phyloP scores from a whole-genome alignment of 805 yeast species.

The Scheffersomyces lignosus region DNA sequence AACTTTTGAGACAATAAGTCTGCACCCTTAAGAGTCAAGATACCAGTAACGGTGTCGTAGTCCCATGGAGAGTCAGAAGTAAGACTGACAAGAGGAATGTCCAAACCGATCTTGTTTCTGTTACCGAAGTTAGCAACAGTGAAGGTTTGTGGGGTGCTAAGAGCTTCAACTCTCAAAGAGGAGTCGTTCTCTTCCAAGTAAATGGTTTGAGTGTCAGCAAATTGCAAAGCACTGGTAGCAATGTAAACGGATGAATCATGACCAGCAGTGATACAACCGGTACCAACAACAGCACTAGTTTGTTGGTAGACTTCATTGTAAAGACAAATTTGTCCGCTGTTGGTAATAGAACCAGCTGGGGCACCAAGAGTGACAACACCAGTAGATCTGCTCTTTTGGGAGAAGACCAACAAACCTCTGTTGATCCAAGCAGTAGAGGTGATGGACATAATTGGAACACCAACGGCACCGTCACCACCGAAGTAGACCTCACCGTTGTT shows the following conservation, averaged over 20 bases:
- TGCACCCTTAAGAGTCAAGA: conserved; percentile 16
- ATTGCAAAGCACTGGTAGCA: conserved; percentile 4
- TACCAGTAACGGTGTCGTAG: conserved; percentile 14
- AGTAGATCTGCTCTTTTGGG: conserved; percentile 18
- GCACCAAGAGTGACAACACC: conserved; percentile 19
- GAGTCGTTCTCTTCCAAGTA: conserved; percentile 9
- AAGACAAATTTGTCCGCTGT: conserved; percentile 21
- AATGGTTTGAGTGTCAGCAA: conserved; percentile 10
- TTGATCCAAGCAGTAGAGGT: conserved; percentile 11
- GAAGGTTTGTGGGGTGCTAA: conserved; percentile 16
- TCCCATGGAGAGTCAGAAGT: conserved; percentile 1
- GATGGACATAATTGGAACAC: conserved; percentile 10
- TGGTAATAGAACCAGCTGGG: conserved; percentile 8
- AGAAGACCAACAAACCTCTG: conserved; percentile 21
- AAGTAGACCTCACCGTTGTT: conserved; percentile 11
- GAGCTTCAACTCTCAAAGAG: conserved; percentile 14
- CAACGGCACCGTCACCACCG: conserved; percentile 9
- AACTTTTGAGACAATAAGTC: conserved; percentile 6
- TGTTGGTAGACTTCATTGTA: conserved; percentile 21
- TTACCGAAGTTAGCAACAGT: conserved; percentile 28
- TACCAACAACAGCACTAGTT: conserved; percentile 20
- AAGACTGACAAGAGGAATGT: conserved; percentile 6
- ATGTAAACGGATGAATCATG: conserved; percentile 9
- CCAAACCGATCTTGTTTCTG: conserved; percentile 27
- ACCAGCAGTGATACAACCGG: conserved; percentile 28